Base-by-base conservation (phyloP, 2,329 filamentous ascomycete species). In the Plenodomus lindquistii region DNA sequence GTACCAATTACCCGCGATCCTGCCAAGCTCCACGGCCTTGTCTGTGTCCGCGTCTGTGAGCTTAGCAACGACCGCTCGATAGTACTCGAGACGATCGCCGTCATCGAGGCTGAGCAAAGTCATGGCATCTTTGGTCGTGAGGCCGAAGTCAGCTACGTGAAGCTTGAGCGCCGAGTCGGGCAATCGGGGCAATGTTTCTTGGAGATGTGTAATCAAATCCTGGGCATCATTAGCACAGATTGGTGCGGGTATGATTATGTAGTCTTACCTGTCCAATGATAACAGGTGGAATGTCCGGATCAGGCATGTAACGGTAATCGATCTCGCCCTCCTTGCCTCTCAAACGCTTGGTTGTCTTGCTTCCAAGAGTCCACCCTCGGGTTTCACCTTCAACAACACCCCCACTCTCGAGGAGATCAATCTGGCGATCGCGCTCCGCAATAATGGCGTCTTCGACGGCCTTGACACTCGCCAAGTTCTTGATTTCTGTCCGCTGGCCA, bases 301-400 rank as follows among this genome's bases (percentile, higher is more conserved):
- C 94, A 0, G 94, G 93, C 93, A 99, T 97, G 69, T 99, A 99
- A 36, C 94, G 82, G 72, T 99, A 99, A 72, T 99, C 94, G 5
- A 97, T 91, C 67, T 96, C 93, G 40, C 94, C 94, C 71, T 97
- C 94, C 71, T 99, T 99, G 20, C 91, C 91, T 63, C 94, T 83
- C 37, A 99, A 76, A 35, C 87, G 82, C 49, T 84, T 85, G 3
- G 94, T 97, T 68, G 91, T 87, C 3, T 84, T 91, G 54, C 85
- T 87, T 2, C 91, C 91, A 19, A 96, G 81, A 1, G 90, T 88
- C 91, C 92, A 99, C 5, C 94, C 93, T 48, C 94, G 83, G 7
- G 94, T 99, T 75, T 99, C 94, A 37, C 92, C 90, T 57, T 85
- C 81, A 41, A 97, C 81, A 0, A 77, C 73, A 1, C 89, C 89